phyloP scores from a whole-genome alignment of 2,329 filamentous ascomycete genomes.

The Purpureocillium takamizusanense region DNA sequence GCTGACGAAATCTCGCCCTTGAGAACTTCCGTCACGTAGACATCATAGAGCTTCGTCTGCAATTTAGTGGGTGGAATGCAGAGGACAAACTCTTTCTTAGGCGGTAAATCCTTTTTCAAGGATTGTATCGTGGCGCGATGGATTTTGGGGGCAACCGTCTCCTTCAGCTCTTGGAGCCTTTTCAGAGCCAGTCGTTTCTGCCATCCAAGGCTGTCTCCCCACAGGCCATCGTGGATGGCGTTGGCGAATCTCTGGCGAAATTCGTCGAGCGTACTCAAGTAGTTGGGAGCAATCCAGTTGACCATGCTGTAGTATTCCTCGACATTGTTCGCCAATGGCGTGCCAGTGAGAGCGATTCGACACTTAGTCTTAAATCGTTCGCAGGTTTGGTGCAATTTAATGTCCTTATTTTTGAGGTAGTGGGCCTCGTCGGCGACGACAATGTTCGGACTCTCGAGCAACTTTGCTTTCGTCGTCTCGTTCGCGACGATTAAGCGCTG shows the following conservation, averaged over 20 bases:
- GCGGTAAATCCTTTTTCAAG: constrained; percentile 57
- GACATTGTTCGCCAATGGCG: constrained; percentile 77
- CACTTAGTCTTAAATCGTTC: constrained; percentile 54
- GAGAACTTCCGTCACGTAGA: constrained; percentile 25
- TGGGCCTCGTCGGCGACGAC: constrained; percentile 85
- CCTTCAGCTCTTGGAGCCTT: constrained; percentile 61
- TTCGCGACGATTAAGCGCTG: constrained; percentile 21
- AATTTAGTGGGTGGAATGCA: constrained; percentile 58
- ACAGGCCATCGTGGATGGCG: constrained; percentile 67
- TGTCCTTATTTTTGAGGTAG: constrained; percentile 56
- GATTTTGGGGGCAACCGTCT: constrained; percentile 68
- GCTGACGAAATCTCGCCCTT: constrained; percentile 4
- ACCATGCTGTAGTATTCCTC: constrained; percentile 82
- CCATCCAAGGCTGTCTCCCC: constrained; percentile 45
- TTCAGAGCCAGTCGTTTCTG: constrained; percentile 54
- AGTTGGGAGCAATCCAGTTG: constrained; percentile 75
- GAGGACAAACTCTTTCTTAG: constrained; percentile 76
- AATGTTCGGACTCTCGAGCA: constrained; percentile 57
- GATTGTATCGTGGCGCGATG: constrained; percentile 61
- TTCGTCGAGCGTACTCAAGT: constrained; percentile 58
- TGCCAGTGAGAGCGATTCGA: constrained; percentile 79
- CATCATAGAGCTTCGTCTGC: constrained; percentile 55
- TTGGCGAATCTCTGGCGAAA: constrained; percentile 63
- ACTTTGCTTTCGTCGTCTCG: constrained; percentile 28
- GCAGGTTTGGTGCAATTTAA: constrained; percentile 44